Percentiles rank a stretch among this genome's conserved stretches.
Conservation (phyloP, 2,329 filamentous ascomycete species). For the Endoconidiophora laricicola region DNA sequence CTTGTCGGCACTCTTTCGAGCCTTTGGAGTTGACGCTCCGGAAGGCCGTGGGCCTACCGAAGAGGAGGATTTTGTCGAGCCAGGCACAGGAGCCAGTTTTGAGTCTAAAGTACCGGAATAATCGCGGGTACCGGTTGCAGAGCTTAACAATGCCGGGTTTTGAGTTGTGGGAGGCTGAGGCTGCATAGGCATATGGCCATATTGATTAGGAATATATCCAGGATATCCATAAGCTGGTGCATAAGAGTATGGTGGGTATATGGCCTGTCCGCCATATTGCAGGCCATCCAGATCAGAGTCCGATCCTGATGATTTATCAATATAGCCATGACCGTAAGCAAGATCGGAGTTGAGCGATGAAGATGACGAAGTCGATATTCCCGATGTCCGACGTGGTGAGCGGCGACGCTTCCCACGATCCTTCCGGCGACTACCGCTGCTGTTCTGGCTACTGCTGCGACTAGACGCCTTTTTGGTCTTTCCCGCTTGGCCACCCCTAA, state of each 20-base stretch:
- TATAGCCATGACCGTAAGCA: slow-evolving; percentile 47
- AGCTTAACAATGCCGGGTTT: slow-evolving; percentile 4
- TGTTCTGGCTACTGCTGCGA: slow-evolving; percentile 20
- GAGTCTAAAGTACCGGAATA: too few species aligned
- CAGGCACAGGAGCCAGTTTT: too few species aligned
- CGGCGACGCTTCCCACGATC: too few species aligned
- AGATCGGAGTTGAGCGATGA: slow-evolving; percentile 53
- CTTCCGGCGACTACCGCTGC: slow-evolving; percentile 18
- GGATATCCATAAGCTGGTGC: slow-evolving; percentile 1
- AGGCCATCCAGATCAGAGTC: slow-evolving; percentile 7
- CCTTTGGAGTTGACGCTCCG: slow-evolving; percentile 8
- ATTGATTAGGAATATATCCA: background rate
- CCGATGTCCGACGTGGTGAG: slow-evolving; percentile 25
- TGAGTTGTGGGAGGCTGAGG: slow-evolving; percentile 1
- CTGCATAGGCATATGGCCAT: background rate
- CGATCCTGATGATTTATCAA: slow-evolving; percentile 20
- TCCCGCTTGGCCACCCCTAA: slow-evolving; percentile 24
- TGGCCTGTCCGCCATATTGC: slow-evolving; percentile 2
- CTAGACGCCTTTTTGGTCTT: slow-evolving; percentile 33
- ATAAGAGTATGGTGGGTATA: slow-evolving; percentile 6
- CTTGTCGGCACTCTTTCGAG: background rate
- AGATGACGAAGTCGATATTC: slow-evolving; percentile 45
- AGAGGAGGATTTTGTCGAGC: background rate
- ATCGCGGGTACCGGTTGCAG: background rate
- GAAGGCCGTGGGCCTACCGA: slow-evolving; percentile 1